A percentile compares a stretch with the other conserved stretches of the same genome.
Conservation (phyloP, 208 protist genomes). For the Lotmaria passim region DNA sequence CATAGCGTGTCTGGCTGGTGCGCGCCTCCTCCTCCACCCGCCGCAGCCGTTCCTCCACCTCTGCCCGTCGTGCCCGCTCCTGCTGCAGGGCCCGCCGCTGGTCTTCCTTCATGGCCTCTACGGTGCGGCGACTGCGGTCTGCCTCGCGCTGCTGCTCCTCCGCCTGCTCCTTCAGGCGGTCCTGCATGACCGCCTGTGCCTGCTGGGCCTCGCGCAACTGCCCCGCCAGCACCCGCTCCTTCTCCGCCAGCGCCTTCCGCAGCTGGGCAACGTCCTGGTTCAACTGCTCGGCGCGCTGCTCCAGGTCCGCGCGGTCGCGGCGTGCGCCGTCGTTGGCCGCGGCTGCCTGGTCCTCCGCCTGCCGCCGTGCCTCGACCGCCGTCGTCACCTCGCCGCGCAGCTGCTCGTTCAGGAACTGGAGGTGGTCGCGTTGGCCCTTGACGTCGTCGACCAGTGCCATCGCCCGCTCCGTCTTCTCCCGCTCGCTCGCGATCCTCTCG, state of each 20-base stretch:
- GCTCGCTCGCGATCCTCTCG: conserved; percentile 33
- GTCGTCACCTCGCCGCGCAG: conserved; percentile 41
- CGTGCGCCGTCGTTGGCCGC: conserved; percentile 18
- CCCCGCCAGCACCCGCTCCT: conserved; percentile 32
- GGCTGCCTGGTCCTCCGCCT: conserved; percentile 32
- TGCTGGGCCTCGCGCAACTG: conserved; percentile 48
- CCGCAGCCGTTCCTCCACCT: conserved; percentile 36
- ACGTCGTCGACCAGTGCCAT: conserved; percentile 41
- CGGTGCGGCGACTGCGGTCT: conserved; percentile 24
- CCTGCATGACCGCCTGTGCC: conserved; percentile 34
- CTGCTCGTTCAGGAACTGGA: conserved; percentile 53
- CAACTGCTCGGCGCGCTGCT: conserved; percentile 25
- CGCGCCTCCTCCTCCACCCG: conserved; percentile 20
- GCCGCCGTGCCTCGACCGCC: conserved; percentile 31
- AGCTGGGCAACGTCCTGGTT: conserved; percentile 38
- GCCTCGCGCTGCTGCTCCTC: conserved; percentile 40
- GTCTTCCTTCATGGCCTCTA: conserved; percentile 41
- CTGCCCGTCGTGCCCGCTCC: conserved; percentile 31
- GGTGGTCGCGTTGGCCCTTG: conserved; percentile 53
- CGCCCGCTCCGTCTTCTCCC: conserved; percentile 35
- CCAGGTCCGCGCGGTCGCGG: conserved; percentile 20
- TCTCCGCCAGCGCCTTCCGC: conserved; percentile 35
- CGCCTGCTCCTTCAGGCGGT: conserved; percentile 36
- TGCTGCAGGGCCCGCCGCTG: conserved; percentile 27
- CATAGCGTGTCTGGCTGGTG: conserved; percentile 13